Evolutionary conservation across 2,329 filamentous ascomycete species (phyloP), one percentile per base, ranked within the genome.

Genomic region (Phaeosphaeriaceae sp.): DNA sequence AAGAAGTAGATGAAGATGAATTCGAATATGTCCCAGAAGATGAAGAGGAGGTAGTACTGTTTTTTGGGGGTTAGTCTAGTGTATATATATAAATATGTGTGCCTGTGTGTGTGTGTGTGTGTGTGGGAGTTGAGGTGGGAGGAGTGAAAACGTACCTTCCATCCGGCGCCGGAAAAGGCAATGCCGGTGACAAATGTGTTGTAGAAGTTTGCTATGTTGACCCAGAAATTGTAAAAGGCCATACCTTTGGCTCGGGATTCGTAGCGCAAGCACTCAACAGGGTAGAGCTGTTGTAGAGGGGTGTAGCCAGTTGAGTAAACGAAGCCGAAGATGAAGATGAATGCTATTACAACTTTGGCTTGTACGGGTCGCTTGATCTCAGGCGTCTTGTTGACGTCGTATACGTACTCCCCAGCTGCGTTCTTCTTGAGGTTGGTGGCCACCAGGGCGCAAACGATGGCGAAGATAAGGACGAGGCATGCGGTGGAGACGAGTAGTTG

Each of bases 201-300:
- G 54, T 77, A 76, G 48, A 79, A 76, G 16, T 67, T 66, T 4
- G 75, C 75, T 44, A 78, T 64, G 42, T 79, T 79, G 43, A 77
- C 75, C 60, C 73, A 74, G 48, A 79, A 71, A 38, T 78, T 77
- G 54, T 77, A 78, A 54, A 78, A 72, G 6, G 74, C 76, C 72
- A 79, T 79, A 2, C 78, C 78, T 55, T 80, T 81, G 2, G 78
- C 78, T 13, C 78, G 68, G 0, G 68, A 75, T 48, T 78, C 75
- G 48, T 79, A 79, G 5, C 74, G 70, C 13, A 81, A 65, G 56
- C 75, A 78, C 53, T 81, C 78, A n/a, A 79, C 77, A 0, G 76
- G 75, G 55, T 80, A 81, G 2, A 81, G 56, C 11, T 75, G 75
- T 57, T 78, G 76, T 15, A 80, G 62, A 2, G 78, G 77, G 6